phyloP scores from a whole-genome alignment of 495 filamentous ascomycete species.

The Cladorrhinum samala region DNA sequence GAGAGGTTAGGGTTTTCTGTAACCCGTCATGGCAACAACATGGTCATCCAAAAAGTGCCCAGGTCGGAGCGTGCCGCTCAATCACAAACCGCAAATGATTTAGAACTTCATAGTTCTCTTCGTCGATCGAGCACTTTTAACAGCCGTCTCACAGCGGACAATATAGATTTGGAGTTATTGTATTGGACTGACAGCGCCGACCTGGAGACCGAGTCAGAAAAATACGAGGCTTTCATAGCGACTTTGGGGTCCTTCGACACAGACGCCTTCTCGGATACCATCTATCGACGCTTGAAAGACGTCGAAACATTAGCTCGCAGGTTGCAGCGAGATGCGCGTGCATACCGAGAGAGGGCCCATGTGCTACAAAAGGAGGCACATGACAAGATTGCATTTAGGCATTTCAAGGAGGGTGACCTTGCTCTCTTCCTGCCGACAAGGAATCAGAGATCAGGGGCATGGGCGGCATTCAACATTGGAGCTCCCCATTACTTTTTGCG shows the following conservation, averaged over 20 bases:
- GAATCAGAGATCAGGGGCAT: constrained; percentile 88
- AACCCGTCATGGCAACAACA: constrained; percentile 62
- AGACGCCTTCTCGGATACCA: constrained; percentile 70
- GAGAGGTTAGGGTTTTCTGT: constrained; percentile 80
- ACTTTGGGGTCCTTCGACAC: constrained; percentile 70
- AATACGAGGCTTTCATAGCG: constrained; percentile 65
- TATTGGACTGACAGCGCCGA: constrained; percentile 73
- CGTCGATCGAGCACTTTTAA: constrained; percentile 41
- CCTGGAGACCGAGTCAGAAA: constrained; percentile 57
- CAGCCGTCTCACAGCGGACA: constrained; percentile 38
- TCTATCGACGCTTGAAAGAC: constrained; percentile 83
- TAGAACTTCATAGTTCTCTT: constrained; percentile 55
- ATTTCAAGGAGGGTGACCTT: constrained; percentile 95
- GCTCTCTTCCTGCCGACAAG: constrained; percentile 92
- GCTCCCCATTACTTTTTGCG: constrained; percentile 95
- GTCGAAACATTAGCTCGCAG: constrained; percentile 84
- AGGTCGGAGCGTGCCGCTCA: constrained; percentile 49
- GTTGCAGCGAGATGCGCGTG: constrained; percentile 78
- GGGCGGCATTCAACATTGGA: constrained; percentile 97
- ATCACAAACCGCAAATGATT: constrained; percentile 43
- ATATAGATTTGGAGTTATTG: constrained; percentile 57
- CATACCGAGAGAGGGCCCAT: constrained; percentile 83
- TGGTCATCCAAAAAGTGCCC: constrained; percentile 73
- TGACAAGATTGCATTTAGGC: constrained; percentile 92
- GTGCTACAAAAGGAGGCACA: constrained; percentile 80